Conservation (phyloP, 495 filamentous ascomycete genomes). For the Podospora pseudoanserina region DNA sequence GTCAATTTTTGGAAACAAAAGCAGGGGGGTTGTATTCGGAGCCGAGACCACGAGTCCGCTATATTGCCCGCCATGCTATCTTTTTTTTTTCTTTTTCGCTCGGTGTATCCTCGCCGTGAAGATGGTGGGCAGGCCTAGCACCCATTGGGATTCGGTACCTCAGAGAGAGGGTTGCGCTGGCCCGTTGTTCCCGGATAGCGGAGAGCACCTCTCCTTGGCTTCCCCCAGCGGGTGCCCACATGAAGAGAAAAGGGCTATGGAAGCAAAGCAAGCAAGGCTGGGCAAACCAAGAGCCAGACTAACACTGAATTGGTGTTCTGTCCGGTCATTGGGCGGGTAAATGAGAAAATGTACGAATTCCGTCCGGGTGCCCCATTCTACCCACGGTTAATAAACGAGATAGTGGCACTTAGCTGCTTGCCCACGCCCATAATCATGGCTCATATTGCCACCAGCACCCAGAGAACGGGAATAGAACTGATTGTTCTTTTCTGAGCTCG, state of each 20-base stretch:
- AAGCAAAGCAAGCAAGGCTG: not conserved
- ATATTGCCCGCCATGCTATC: slow-evolving; percentile 27
- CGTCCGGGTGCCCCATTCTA: slow-evolving; percentile 19
- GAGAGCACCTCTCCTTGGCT: not conserved
- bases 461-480: not conserved
- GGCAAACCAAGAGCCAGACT: not conserved
- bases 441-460: slow-evolving; percentile 11
- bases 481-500: not conserved
- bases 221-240: not conserved
- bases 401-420: slow-evolving; percentile 16
- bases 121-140: slow-evolving; percentile 9
- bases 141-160: not conserved
- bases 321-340: slow-evolving; percentile 29
- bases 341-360: slow-evolving; percentile 13
- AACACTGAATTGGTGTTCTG: not conserved
- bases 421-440: slow-evolving; percentile 1
- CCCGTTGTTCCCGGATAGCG: slow-evolving; percentile 5
- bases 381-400: slow-evolving; percentile 22
- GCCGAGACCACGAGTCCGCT: slow-evolving; percentile 19
- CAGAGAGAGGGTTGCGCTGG: not conserved
- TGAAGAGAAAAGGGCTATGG: not conserved
- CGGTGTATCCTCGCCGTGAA: slow-evolving; percentile 15
- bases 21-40: slow-evolving; percentile 19
- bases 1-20: slow-evolving; percentile 26
- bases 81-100: not conserved